Percentiles rank a stretch among this genome's conserved stretches.
Conservation (phyloP, 1,284 basidiomycete species). For the Cryptococcus amylolentus region DNA sequence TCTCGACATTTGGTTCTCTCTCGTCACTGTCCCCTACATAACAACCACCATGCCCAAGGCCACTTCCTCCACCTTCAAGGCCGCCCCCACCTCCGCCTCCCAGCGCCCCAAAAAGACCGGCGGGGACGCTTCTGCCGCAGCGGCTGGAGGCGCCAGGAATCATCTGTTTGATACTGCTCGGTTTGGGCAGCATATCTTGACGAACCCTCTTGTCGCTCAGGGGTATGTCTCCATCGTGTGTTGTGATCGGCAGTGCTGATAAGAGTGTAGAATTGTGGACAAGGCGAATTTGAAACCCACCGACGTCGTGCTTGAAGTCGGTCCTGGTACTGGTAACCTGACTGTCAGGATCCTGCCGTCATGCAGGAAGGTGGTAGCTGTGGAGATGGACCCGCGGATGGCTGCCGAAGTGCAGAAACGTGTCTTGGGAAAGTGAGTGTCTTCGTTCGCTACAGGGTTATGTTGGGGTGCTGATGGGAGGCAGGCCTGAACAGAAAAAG, state of each 20-base stretch:
- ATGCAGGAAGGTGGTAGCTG: slow-evolving; percentile 85
- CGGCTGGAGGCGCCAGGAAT: slow-evolving; percentile 55
- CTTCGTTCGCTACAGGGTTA: not conserved
- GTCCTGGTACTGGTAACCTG: slow-evolving; percentile 96
- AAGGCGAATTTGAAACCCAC: slow-evolving; percentile 83
- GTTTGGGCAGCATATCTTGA: slow-evolving; percentile 96
- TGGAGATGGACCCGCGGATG: slow-evolving; percentile 99
- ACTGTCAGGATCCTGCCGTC: slow-evolving; percentile 92
- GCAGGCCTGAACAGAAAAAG: slow-evolving; percentile 88
- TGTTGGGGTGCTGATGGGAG: not conserved
- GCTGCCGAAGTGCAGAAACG: slow-evolving; percentile 95
- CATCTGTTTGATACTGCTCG: slow-evolving; percentile 90
- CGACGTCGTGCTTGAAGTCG: slow-evolving; percentile 95
- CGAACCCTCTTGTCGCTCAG: slow-evolving; percentile 86
- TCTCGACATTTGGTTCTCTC: not conserved
- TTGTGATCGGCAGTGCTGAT: not conserved
- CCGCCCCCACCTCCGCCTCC: slow-evolving; percentile 54
- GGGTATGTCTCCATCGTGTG: slow-evolving; percentile 57
- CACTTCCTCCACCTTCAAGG: slow-evolving; percentile 72
- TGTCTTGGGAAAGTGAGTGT: slow-evolving; percentile 91
- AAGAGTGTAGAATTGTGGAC: slow-evolving; percentile 8
- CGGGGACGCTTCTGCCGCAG: slow-evolving; percentile 22
- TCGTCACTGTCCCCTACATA: not conserved
- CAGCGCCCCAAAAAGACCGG: slow-evolving; percentile 28
- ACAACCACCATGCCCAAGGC: slow-evolving; percentile 74